These are phyloP conservation scores for Cyclotella sp. DNA, from an alignment of 108 stramenopile genomes.

Conservation along the genomic window DNA sequence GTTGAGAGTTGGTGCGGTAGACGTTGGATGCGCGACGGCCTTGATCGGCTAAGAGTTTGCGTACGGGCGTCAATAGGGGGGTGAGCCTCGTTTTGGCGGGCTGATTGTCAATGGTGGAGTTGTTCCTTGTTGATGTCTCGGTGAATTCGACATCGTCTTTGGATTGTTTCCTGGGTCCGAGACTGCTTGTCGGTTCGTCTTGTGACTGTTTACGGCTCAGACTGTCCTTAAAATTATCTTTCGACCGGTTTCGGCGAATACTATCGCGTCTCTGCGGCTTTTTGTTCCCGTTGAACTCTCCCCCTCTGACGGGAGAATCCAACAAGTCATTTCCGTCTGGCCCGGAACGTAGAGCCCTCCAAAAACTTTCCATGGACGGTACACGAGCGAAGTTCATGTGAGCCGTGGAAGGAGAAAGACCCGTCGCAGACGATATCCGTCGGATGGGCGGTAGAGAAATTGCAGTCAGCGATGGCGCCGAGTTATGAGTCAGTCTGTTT, in stretches of 20 bases:
- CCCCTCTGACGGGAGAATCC: neutral
- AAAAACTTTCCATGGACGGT: conserved; percentile 38
- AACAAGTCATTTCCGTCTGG: conserved; percentile 48
- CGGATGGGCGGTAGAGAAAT: neutral
- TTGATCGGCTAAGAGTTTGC: conserved; percentile 13
- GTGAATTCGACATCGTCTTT: conserved; percentile 3
- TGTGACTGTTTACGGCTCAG: neutral
- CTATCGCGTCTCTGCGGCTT: conserved; percentile 1
- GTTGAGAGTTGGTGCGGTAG: conserved; percentile 20
- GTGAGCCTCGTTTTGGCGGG: conserved; percentile 2
- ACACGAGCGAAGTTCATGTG: conserved; percentile 1
- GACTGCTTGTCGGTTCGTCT: neutral
- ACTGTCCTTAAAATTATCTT: neutral
- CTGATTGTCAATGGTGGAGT: neutral
- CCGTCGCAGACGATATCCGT: conserved; percentile 3
- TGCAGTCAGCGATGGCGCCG: neutral
- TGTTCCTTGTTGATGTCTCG: neutral
- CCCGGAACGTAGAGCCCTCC: conserved; percentile 28
- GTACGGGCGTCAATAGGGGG: conserved; percentile 35
- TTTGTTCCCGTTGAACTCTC: neutral
- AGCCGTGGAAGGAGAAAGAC: conserved; percentile 10
- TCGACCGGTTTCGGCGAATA: neutral
- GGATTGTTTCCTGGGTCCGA: neutral
- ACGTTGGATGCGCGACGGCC: conserved; percentile 15
- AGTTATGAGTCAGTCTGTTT: neutral